A percentile compares a stretch with the other conserved stretches of the same genome.
phyloP scores from a whole-genome alignment of 306 rosid species.

The Rubus parviflorus region DNA sequence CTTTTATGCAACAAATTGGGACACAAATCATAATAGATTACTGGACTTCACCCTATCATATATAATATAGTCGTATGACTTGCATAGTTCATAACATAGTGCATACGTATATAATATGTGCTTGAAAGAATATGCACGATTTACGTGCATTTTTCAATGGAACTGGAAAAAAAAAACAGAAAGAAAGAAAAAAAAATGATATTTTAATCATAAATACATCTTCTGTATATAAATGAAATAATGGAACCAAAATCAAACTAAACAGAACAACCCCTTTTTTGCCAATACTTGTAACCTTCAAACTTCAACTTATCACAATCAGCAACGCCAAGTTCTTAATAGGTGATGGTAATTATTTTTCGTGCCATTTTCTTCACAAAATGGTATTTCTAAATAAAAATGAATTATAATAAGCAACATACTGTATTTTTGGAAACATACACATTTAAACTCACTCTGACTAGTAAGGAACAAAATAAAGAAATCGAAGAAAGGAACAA shows the following conservation, averaged over 20 bases:
- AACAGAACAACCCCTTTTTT: background rate
- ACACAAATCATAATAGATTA: background rate
- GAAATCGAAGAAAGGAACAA: constrained; percentile 12
- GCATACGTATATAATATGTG: background rate
- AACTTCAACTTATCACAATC: background rate
- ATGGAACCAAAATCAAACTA: background rate
- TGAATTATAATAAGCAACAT: background rate
- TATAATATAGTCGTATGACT: background rate
- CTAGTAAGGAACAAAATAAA: background rate
- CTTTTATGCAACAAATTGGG: background rate
- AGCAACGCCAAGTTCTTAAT: background rate
- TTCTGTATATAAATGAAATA: background rate
- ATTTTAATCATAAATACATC: background rate
- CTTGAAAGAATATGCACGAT: background rate
- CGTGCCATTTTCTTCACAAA: background rate
- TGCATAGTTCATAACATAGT: background rate
- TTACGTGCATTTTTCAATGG: background rate
- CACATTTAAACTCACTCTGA: background rate
- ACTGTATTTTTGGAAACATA: background rate
- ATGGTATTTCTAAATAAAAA: background rate
- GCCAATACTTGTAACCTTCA: background rate
- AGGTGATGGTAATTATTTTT: background rate
- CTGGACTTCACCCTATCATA: background rate
- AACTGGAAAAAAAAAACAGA: background rate
- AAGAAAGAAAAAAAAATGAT: background rate